A percentile compares a stretch with the other conserved stretches of the same genome.
Evolutionary conservation across 768 basidiomycete genomes (phyloP).

Genomic region (Leucocoprinus birnbaumii): DNA sequence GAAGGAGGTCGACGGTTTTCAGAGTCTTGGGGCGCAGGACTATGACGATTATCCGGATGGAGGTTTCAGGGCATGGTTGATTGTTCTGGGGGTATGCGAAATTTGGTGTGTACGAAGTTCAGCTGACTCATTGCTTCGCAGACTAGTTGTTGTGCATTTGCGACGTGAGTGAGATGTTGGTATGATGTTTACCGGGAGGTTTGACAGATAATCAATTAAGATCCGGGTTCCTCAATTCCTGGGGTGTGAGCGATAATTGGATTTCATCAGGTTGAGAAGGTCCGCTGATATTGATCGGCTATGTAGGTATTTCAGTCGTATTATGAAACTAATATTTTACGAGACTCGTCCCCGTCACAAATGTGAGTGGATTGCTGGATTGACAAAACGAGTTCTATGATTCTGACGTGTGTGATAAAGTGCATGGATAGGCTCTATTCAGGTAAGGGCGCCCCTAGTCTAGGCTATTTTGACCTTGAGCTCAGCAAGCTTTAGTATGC

Average conservation of each 20-base stretch:
- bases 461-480: conserved; percentile 61
- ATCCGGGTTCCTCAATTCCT: conserved; percentile 71
- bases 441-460: conserved; percentile 50
- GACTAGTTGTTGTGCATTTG: conserved; percentile 46
- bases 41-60: conserved; percentile 40
- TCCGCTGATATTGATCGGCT: no score
- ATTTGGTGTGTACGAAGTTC: no score
- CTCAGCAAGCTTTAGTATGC: conserved; percentile 28
- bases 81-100: conserved; percentile 37
- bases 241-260: conserved; percentile 78
- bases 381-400: no score
- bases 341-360: no score
- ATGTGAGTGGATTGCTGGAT: no score
- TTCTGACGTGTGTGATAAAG: conserved; percentile 69
- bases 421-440: conserved; percentile 79
- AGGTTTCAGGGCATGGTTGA: conserved; percentile 41
- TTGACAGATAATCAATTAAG: conserved; percentile 28
- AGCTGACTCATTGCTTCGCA: no score
- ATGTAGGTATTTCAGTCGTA: no score
- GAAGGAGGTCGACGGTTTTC: no score
- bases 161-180: conserved; percentile 46
- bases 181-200: no score
- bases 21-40: neutral
- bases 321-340: no score
- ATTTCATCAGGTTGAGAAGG: no score